These are phyloP conservation scores for Somion occarium DNA, from an alignment of 1,284 basidiomycete species.

Conservation along the genomic window DNA sequence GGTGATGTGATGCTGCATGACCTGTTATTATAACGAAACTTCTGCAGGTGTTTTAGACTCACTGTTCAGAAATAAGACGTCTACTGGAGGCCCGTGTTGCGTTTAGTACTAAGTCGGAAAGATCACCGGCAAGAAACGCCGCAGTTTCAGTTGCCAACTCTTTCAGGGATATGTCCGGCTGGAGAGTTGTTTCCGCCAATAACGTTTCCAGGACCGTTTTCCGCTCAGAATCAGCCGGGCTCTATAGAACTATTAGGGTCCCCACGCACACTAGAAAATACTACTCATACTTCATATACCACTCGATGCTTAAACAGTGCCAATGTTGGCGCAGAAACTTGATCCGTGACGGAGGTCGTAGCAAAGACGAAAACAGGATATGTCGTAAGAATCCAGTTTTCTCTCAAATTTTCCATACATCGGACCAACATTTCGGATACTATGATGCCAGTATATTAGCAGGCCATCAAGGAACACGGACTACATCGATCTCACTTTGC, in stretches of 20 bases:
- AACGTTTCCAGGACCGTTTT: constrained; percentile 55
- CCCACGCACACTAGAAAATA: not conserved
- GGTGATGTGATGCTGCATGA: not conserved
- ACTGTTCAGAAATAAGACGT: not conserved
- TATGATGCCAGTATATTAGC: no score
- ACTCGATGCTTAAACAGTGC: constrained; percentile 89
- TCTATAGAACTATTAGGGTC: constrained; percentile 39
- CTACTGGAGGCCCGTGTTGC: not conserved
- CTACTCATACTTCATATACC: constrained; percentile 54
- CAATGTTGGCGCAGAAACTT: constrained; percentile 63
- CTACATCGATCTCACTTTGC: constrained; percentile 40
- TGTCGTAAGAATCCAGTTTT: constrained; percentile 53
- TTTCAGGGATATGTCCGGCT: constrained; percentile 76
- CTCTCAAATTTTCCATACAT: constrained; percentile 53
- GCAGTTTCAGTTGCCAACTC: constrained; percentile 87
- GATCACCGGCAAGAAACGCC: constrained; percentile 83
- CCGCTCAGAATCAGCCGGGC: constrained; percentile 77
- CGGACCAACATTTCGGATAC: constrained; percentile 32
- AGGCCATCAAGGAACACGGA: no score
- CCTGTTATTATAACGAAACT: not conserved
- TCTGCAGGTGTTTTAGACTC: not conserved
- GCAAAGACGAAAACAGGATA: constrained; percentile 74
- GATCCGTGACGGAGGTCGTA: constrained; percentile 68
- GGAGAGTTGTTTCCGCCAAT: constrained; percentile 43
- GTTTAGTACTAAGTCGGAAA: constrained; percentile 59